Base-by-base conservation (phyloP, 75 land plant genomes). In the Sequoiadendron giganteum region DNA sequence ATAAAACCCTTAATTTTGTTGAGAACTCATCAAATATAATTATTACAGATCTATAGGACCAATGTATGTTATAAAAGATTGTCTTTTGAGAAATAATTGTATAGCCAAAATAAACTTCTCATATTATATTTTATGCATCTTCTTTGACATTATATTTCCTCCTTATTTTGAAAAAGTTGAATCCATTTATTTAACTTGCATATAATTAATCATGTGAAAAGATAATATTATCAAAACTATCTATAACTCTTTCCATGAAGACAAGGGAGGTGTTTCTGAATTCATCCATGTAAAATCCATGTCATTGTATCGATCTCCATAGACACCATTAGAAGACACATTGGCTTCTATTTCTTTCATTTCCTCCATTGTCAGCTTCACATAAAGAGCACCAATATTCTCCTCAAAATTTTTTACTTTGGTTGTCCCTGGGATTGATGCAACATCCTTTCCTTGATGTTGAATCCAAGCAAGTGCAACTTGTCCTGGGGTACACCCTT, bases 381-480 rank as follows among this genome's bases (percentile, higher is more conserved):
- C 89, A 58, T 73, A 78, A 34, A 91, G 84, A 70, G 94, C 87
- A 83, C 84, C 90, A 30, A 93, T 84, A 47, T 94, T 94, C 54
- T 88, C 87, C 30, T 93, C 89, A 30, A 94, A 84, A 34, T 94
- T 94, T 40, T 90, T 90, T 34, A 88, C 88, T 89, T 93, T 93
- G 78, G 94, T 94, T 21, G 94, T 93, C 48, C 95, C 95, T 16
- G 94, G 95, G 49, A 94, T 93, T 54, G 93, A 92, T 28, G 86
- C 93, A 40, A 93, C 93, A 85, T 91, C 91, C 70, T 82, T 76
- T 49, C 93, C 94, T 54, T 93, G 94, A 77, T 93, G 92, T 30
- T 91, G 89, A 58, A 94, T 87, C 95, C 95, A 94, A n/a, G 95
- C 94, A 83, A 93, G 80, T 68, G 95, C 92, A 15, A 94, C 90